Percentiles rank a stretch among this genome's conserved stretches.
Conservation (phyloP, 495 filamentous ascomycete species). For the Aspergillus nidulans region DNA sequence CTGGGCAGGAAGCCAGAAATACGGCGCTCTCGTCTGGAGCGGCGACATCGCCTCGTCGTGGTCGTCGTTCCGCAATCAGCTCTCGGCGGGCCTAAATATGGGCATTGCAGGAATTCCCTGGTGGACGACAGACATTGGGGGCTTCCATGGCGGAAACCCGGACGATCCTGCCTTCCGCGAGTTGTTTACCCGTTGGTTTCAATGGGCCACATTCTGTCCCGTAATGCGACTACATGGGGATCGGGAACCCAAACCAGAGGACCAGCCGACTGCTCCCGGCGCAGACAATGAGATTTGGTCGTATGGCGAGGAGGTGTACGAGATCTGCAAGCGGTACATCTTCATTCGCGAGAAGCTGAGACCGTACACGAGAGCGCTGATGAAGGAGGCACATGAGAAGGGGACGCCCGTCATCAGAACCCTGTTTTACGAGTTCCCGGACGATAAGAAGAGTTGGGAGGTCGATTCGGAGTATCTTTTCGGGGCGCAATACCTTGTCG, state of each 20-base stretch:
- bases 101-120: constrained; percentile 53
- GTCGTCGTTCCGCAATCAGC: constrained; percentile 50
- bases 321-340: constrained; percentile 53
- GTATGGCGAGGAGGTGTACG: constrained; percentile 52
- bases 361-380: constrained; percentile 46
- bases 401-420: constrained; percentile 53
- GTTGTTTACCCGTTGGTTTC: constrained; percentile 58
- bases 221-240: constrained; percentile 58
- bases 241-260: constrained; percentile 48
- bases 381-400: constrained; percentile 51
- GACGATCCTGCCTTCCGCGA: constrained; percentile 50
- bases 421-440: constrained; percentile 54
- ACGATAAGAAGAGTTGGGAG: constrained; percentile 44
- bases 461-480: constrained; percentile 53
- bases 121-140: constrained; percentile 60
- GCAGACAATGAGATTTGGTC: constrained; percentile 57
- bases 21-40: constrained; percentile 56
- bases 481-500: constrained; percentile 49
- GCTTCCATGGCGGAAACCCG: constrained; percentile 54
- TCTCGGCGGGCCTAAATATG: constrained; percentile 55
- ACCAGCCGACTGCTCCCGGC: constrained; percentile 35
- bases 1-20: constrained; percentile 57
- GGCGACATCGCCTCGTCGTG: constrained; percentile 56
- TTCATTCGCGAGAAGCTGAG: constrained; percentile 48
- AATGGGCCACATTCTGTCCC: constrained; percentile 57